A percentile compares a stretch with the other conserved stretches of the same genome.
Conservation (phyloP, 306 rosid species). For the Trichosanthes cucumerina region DNA sequence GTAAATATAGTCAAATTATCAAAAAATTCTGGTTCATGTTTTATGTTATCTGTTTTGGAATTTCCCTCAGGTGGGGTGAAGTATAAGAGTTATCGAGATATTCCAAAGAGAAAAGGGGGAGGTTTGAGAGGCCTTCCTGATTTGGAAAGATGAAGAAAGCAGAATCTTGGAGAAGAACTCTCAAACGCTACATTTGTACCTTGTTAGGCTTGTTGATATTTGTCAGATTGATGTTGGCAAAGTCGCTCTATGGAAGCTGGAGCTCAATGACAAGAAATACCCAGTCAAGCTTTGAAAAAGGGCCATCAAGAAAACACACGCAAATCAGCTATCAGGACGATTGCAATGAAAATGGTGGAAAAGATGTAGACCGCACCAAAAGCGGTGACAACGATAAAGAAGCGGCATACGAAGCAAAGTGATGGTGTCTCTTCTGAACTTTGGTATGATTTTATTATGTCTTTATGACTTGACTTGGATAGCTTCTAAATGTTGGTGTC, state of each 20-base stretch:
- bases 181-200: constrained; percentile 16
- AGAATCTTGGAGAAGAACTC: constrained; percentile 16
- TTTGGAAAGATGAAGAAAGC: constrained; percentile 17
- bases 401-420: too few relatives aligned
- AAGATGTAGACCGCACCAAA: too few relatives aligned
- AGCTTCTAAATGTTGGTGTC: neutral
- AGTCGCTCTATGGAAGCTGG: constrained; percentile 7
- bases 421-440: neutral
- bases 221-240: constrained; percentile 16
- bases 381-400: too few relatives aligned
- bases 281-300: constrained; percentile 17
- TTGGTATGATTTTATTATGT: neutral
- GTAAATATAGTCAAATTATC: too few relatives aligned
- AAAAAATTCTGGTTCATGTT: too few relatives aligned
- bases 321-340: constrained; percentile 1
- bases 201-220: constrained; percentile 8
- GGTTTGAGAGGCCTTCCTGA: constrained; percentile 14
- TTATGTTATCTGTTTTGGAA: too few relatives aligned
- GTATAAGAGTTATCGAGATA: constrained; percentile 11
- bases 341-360: neutral
- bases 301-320: constrained; percentile 18
- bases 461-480: constrained; percentile 5
- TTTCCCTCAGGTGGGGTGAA: too few relatives aligned
- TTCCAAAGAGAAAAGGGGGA: constrained; percentile 11
- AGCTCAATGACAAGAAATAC: constrained; percentile 15